Evolutionary conservation across 768 basidiomycete species (phyloP).

Genomic region (Asterophora parasitica): DNA sequence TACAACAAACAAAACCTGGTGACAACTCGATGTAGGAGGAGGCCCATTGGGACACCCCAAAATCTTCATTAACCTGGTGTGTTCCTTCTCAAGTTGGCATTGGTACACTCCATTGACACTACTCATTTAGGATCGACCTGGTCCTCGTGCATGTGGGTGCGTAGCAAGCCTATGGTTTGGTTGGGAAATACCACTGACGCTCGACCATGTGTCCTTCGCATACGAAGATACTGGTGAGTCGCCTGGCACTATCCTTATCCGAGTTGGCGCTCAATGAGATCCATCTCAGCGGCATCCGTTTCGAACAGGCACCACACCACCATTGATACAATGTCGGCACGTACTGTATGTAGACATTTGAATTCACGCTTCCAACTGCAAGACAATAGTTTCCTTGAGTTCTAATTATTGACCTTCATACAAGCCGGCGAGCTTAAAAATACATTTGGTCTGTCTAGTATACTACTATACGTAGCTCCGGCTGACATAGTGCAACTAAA

Average conservation of each 20-base stretch:
- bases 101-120: not conserved
- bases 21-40: slow-evolving; percentile 52
- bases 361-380: not conserved
- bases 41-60: slow-evolving; percentile 96
- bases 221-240: slow-evolving; percentile 34
- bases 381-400: not conserved
- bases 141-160: slow-evolving; percentile 86
- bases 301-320: slow-evolving; percentile 81
- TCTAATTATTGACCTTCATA: slow-evolving; percentile 20
- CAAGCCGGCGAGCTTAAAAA: slow-evolving; percentile 41
- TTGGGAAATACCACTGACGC: slow-evolving; percentile 10
- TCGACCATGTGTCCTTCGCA: slow-evolving; percentile 12
- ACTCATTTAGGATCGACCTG: slow-evolving; percentile 73
- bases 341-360: not conserved
- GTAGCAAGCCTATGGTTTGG: slow-evolving; percentile 26
- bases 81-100: slow-evolving; percentile 23
- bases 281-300: slow-evolving; percentile 72
- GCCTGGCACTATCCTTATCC: not conserved
- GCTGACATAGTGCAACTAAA: slow-evolving; percentile 41
- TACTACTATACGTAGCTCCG: slow-evolving; percentile 47
- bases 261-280: slow-evolving; percentile 8
- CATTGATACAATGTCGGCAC: slow-evolving; percentile 35
- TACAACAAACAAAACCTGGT: not conserved
- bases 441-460: slow-evolving; percentile 51
- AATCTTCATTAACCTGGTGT: slow-evolving; percentile 91